Percentiles rank a stretch among this genome's conserved stretches.
These are phyloP conservation scores for Camillea tinctor DNA, from an alignment of 2,329 filamentous ascomycete genomes.

Conservation along the genomic window DNA sequence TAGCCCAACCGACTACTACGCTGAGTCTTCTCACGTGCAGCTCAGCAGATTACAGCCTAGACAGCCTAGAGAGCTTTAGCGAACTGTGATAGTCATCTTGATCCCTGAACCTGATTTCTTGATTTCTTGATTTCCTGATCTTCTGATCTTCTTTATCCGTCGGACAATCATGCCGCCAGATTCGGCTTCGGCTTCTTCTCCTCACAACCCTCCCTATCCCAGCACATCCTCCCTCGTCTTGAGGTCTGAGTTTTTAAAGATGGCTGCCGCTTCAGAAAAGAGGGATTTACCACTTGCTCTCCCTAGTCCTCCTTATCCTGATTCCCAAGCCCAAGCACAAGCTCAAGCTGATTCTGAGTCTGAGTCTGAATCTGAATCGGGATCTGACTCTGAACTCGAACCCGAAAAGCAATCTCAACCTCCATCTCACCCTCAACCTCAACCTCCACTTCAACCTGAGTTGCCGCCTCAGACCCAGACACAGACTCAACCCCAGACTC, in stretches of 20 bases:
- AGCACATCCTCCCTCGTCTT: not conserved
- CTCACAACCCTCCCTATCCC: no score
- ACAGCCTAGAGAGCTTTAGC: not conserved
- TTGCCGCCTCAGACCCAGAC: not conserved
- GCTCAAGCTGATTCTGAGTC: not conserved
- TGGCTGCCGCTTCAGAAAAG: not conserved
- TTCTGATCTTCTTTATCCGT: no score
- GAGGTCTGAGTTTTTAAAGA: not conserved
- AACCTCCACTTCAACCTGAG: not conserved
- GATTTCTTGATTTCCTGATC: no score
- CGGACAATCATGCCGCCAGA: no score
- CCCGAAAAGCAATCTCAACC: not conserved
- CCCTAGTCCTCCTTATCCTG: not conserved
- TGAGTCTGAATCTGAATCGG: not conserved
- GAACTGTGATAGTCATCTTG: not conserved
- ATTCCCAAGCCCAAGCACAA: no score
- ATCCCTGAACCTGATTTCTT: not conserved
- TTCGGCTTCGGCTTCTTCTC: slow-evolving; percentile 3
- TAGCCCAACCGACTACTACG: not conserved
- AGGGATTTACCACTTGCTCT: not conserved
- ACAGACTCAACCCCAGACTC: not conserved
- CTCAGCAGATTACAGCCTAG: no score
- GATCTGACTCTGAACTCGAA: not conserved
- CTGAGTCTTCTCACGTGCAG: not conserved
- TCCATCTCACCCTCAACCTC: not conserved